phyloP scores from a whole-genome alignment of 2,329 filamentous ascomycete genomes.

The Pyrenophora graminea region DNA sequence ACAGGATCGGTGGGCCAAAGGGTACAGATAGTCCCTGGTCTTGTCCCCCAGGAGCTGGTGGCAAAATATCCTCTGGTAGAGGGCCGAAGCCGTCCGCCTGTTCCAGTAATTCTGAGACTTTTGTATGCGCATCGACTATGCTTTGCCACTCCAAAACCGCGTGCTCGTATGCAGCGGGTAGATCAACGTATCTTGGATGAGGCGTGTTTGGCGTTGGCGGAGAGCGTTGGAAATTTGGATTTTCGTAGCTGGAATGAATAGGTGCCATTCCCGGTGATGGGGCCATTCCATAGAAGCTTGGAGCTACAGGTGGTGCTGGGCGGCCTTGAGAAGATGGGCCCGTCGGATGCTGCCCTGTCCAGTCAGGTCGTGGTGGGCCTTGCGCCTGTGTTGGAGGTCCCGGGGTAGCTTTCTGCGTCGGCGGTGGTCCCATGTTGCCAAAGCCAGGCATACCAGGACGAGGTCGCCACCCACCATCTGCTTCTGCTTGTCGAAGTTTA shows the following conservation, averaged over 20 bases:
- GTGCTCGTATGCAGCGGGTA: constrained; percentile 67
- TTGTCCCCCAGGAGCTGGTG: constrained; percentile 53
- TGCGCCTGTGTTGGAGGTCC: constrained; percentile 35
- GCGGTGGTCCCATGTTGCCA: constrained; percentile 46
- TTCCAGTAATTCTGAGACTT: constrained; percentile 60
- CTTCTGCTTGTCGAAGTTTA: constrained; percentile 71
- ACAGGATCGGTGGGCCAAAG: constrained; percentile 80
- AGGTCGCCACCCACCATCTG: constrained; percentile 61
- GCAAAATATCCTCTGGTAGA: constrained; percentile 68
- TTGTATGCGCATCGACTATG: constrained; percentile 71
- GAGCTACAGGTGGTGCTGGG: constrained; percentile 36
- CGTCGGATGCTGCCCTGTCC: constrained; percentile 26
- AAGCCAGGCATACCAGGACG: constrained; percentile 52
- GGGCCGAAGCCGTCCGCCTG: constrained; percentile 78
- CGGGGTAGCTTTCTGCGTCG: constrained; percentile 23
- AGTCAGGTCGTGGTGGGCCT: constrained; percentile 25
- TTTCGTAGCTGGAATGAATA: constrained; percentile 51
- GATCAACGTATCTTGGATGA: constrained; percentile 50
- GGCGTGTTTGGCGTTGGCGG: constrained; percentile 21
- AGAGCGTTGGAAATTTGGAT: constrained; percentile 27
- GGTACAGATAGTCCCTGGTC: constrained; percentile 59
- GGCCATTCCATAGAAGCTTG: constrained; percentile 59
- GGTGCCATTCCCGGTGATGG: constrained; percentile 48
- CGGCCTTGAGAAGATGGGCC: constrained; percentile 15
- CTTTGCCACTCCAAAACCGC: constrained; percentile 78